These are phyloP conservation scores for Chlamydomonas reinhardtii DNA, from an alignment of 163 green algal genomes.

Conservation along the genomic window DNA sequence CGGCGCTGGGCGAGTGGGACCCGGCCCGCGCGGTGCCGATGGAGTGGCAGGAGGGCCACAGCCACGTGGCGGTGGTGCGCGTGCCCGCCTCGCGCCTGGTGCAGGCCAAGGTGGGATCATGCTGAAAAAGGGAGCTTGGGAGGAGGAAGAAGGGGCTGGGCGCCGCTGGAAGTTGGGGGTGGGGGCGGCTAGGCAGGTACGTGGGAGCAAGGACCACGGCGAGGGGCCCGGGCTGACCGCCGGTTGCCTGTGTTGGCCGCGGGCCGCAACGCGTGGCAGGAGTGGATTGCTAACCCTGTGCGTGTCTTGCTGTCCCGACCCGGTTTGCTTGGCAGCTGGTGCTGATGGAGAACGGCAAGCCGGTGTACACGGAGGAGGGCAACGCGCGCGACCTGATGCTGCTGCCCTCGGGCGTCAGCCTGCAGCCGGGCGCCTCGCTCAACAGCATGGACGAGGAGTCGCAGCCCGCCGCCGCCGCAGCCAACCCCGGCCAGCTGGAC, in stretches of 20 bases:
- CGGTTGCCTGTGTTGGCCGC: no score
- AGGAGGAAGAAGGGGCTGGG: background rate
- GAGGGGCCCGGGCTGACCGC: no score
- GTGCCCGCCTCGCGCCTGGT: conserved; percentile 14
- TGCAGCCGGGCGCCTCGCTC: no score
- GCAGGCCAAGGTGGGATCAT: conserved; percentile 31
- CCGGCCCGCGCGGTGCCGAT: conserved; percentile 9
- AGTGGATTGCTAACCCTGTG: no score
- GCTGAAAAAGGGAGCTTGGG: no score
- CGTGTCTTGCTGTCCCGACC: no score
- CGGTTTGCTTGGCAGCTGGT: conserved; percentile 23
- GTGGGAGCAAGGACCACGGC: no score
- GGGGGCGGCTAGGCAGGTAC: no score
- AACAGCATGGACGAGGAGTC: background rate
- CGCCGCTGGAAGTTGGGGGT: no score
- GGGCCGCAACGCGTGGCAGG: no score
- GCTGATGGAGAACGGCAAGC: conserved; percentile 36
- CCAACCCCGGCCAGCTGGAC: background rate
- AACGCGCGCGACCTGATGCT: conserved; percentile 32
- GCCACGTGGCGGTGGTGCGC: background rate
- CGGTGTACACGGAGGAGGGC: conserved; percentile 2
- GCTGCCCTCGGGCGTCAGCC: conserved; percentile 6
- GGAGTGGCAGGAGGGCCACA: conserved; percentile 36
- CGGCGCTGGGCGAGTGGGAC: conserved; percentile 32
- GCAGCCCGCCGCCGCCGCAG: no score